phyloP scores from a whole-genome alignment of 768 basidiomycete species.

The Gautieria morchelliformis region DNA sequence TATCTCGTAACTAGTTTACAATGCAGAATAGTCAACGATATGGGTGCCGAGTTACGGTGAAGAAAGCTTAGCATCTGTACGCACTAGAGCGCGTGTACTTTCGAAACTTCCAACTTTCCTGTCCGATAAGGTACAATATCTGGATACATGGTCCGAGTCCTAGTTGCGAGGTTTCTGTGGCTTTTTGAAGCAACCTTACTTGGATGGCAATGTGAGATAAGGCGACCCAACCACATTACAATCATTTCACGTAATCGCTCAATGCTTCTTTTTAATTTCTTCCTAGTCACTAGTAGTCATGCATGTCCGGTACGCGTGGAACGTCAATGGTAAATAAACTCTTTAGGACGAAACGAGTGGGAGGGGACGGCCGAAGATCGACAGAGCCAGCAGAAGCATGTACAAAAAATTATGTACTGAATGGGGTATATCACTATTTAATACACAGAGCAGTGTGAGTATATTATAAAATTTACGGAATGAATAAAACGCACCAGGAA shows the following conservation, averaged over 20 bases:
- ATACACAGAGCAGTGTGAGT: background rate
- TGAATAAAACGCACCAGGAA: constrained; percentile 58
- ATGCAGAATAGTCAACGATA: background rate
- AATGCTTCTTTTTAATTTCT: constrained; percentile 1
- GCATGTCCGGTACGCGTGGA: constrained; percentile 7
- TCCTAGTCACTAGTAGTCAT: background rate
- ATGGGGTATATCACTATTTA: constrained; percentile 5
- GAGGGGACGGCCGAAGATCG: background rate
- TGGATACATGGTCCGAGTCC: constrained; percentile 60
- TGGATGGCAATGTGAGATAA: background rate
- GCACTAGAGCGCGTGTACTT: constrained; percentile 70
- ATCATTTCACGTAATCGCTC: background rate
- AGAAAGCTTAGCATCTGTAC: constrained; percentile 17
- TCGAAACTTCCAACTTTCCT: constrained; percentile 61
- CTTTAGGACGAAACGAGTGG: constrained; percentile 4
- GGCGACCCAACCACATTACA: background rate
- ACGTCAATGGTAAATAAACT: constrained; percentile 3
- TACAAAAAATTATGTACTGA: constrained; percentile 5
- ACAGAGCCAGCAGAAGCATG: constrained; percentile 1
- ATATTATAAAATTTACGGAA: background rate
- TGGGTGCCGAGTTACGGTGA: background rate
- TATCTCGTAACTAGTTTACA: constrained; percentile 57
- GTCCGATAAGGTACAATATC: constrained; percentile 53
- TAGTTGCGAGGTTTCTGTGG: background rate
- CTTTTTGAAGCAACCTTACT: background rate